Base-by-base conservation (phyloP, 1,284 basidiomycete species). In the Trichosporon coremiiforme region DNA sequence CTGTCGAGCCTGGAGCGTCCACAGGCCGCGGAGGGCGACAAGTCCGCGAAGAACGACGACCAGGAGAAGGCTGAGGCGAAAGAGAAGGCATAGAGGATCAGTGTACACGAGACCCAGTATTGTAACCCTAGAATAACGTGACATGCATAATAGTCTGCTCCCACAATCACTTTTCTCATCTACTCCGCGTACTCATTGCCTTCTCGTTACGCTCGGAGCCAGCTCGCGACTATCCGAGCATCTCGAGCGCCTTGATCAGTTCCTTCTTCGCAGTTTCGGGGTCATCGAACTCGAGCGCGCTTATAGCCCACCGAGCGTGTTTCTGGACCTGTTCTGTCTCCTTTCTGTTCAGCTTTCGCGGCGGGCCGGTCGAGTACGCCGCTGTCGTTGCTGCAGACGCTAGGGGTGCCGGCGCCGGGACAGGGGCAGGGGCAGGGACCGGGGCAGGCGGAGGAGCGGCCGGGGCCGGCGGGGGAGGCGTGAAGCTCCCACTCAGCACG, bases 231-330 rank as follows among this genome's bases (percentile, higher is more conserved):
- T 12, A 60, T 60, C 57, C 62, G n/a, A 96, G 85, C 69, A 90
- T 83, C 41, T 85, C 86, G 74, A 96, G 84, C 20, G 94, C 94
- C 41, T 88, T 86, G 73, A 88, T 85, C 74, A 97, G 83, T 82
- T 97, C 92, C 78, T 88, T 90, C 76, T 88, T 86, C 25, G 94
- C 94, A 74, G 91, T 90, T 74, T 91, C 90, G 15, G 86, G 86
- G 81, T 98, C 95, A 78, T 97, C 95, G 79, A 94, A 98, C 78
- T 97, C 93, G 69, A 98, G 84, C 20, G 95, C 89, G 22, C 91
- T 94, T 71, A 96, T 93, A 6, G 95, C 95, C 84, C 90, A 96
- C 67, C 88, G 88, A 76, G 93, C 94, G 77, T 95, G 94, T 79
- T 93, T 95, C 85, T 97, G 94, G 29, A 88, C 88, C 75, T 90